Evolutionary conservation across 371 early-diverging fungal genomes (phyloP), one percentile per base, ranked within the genome.

Genomic region (Actinomucor elegans): DNA sequence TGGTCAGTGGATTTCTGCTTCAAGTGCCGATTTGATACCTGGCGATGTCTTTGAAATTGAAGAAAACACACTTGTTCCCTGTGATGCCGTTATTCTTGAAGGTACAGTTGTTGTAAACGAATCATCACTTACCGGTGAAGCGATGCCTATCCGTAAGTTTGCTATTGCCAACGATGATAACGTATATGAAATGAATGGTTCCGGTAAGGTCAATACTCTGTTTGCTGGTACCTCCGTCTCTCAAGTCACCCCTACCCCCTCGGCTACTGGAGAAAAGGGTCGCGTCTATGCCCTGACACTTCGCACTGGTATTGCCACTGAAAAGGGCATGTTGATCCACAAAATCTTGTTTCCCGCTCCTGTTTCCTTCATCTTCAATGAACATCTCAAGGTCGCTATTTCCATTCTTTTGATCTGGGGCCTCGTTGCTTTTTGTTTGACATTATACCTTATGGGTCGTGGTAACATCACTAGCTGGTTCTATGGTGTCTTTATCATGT

Each of bases 71-170:
- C 17, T 55, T 9, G 64, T 86, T 45, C 77, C 76, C 18, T 85
- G 83, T 63, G 92, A 92, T 59, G 81, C 73, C 34, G 72, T 84
- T 8, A 67, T 94, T 10, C 57, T 92, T 5, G 65, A 73, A n/a
- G 94, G 95, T 40, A 87, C 85, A 27, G 75, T 77, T 0, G 82
- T 93, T 17, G 84, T 87, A 3, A 89, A 94, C 66, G 95, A 94
- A 66, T 80, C 86, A 55, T 83, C 87, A 47, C 70, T 94, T 24
- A 94, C 91, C 0, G 93, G 94, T 51, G 96, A 96, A 71, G 84
- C 89, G 8, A 80, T 92, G 56, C 94, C 94, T 1, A 84, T 94
- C 29, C 85, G 88, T 49, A 94, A 94, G 66, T 82, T 83, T 52
- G 66, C 88, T 12, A 62, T 87, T 18, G 69, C 73, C 33, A 55